These are phyloP conservation scores for Aspergillus jensenii DNA, from an alignment of 2,329 filamentous ascomycete genomes.

Conservation along the genomic window DNA sequence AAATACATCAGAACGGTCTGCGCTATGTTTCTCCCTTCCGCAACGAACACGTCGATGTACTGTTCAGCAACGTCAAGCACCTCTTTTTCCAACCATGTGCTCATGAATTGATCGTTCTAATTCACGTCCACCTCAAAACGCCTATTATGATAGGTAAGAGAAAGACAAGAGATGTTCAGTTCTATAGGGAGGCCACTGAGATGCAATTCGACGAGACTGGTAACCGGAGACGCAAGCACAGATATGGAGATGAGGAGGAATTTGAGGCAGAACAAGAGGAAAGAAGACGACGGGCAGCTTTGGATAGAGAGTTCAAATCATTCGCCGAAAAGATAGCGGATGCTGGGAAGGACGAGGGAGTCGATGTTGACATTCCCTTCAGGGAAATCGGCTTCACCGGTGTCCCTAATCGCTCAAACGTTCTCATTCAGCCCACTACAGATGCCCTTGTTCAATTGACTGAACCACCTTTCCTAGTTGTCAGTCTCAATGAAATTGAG, in stretches of 20 bases:
- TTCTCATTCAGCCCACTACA: constrained; percentile 92
- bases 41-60: constrained; percentile 82
- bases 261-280: constrained; percentile 99
- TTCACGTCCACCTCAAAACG: constrained; percentile 96
- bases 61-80: constrained; percentile 98
- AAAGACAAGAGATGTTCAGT: constrained; percentile 98
- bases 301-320: constrained; percentile 92
- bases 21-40: constrained; percentile 83
- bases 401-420: constrained; percentile 92
- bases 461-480: constrained; percentile 92
- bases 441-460: constrained; percentile 97
- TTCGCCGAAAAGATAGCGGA: constrained; percentile 98
- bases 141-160: constrained; percentile 98
- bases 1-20: constrained; percentile 98
- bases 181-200: constrained; percentile 95
- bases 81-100: constrained; percentile 98
- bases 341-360: constrained; percentile 83
- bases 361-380: constrained; percentile 95
- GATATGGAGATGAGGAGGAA: constrained; percentile 96
- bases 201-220: constrained; percentile 99
- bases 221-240: constrained; percentile 95
- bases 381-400: constrained; percentile 95
- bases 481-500: constrained; percentile 94
- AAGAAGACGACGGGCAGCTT: constrained; percentile 80
- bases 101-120: constrained; percentile 95